Percentiles rank a stretch among this genome's conserved stretches.
These are phyloP conservation scores for Neurospora discreta DNA, from an alignment of 495 filamentous ascomycete species.

Conservation along the genomic window DNA sequence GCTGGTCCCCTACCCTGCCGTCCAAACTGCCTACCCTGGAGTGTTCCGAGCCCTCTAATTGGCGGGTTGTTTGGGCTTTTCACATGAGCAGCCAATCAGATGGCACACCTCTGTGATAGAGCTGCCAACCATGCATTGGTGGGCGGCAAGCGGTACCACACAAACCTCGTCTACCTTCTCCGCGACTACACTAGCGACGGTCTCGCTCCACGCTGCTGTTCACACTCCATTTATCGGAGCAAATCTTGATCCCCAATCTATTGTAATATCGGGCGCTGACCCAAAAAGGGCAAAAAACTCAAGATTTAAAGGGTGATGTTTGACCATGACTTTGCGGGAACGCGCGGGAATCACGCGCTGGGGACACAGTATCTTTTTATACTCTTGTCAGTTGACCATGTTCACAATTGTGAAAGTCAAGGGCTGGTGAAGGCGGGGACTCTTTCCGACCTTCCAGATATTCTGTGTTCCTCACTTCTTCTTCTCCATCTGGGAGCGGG, in stretches of 20 bases:
- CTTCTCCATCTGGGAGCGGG: background rate
- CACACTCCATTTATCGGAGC: background rate
- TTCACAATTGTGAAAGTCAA: background rate
- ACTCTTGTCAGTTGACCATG: background rate
- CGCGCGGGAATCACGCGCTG: background rate
- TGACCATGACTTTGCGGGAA: background rate
- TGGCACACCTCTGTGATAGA: slow-evolving; percentile 18
- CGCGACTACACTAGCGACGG: slow-evolving; percentile 1
- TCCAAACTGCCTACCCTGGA: slow-evolving; percentile 13
- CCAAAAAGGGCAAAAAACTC: background rate
- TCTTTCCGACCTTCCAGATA: background rate
- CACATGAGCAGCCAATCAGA: slow-evolving; percentile 19
- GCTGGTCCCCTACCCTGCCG: slow-evolving; percentile 9
- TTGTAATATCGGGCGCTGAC: background rate
- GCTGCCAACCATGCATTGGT: slow-evolving; percentile 23
- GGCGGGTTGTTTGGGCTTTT: slow-evolving; percentile 7
- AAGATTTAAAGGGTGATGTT: background rate
- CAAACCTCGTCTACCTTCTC: background rate
- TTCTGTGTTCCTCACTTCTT: background rate
- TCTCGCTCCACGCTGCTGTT: background rate
- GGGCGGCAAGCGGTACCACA: slow-evolving; percentile 26
- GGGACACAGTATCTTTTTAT: background rate
- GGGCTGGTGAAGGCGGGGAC: background rate
- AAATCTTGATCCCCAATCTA: background rate
- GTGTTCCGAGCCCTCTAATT: slow-evolving; percentile 11